Percentiles rank a stretch among this genome's conserved stretches.
These are phyloP conservation scores for Daucus carota DNA, from an alignment of 129 eudicot species.

Conservation along the genomic window DNA sequence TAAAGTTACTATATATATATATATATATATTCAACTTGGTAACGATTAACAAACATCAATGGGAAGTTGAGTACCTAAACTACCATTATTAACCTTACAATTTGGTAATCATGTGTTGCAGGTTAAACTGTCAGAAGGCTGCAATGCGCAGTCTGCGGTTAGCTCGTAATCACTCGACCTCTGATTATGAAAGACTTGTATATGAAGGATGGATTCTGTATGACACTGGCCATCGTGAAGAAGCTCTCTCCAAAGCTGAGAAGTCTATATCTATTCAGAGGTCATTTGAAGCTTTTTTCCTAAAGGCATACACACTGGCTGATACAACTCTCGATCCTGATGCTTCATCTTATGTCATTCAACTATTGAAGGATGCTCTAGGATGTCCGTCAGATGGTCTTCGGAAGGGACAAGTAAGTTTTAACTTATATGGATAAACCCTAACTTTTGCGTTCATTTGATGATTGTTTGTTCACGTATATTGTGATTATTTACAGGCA, in stretches of 20 bases:
- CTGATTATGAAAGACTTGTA: conserved; percentile 54
- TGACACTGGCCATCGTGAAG: conserved; percentile 68
- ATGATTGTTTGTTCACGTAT: conserved; percentile 5
- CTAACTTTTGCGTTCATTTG: not conserved
- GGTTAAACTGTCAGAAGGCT: conserved; percentile 74
- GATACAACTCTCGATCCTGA: conserved; percentile 55
- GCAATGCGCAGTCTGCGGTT: conserved; percentile 70
- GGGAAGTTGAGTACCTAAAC: not conserved
- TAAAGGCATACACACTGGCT: conserved; percentile 63
- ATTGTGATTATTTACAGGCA: conserved; percentile 38
- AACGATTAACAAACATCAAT: not conserved
- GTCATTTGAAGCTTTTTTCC: conserved; percentile 74
- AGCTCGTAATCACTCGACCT: conserved; percentile 51
- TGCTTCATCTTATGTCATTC: conserved; percentile 55
- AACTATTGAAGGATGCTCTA: conserved; percentile 66
- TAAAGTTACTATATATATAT: too few relatives aligned
- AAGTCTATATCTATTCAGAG: conserved; percentile 53
- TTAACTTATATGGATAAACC: not conserved
- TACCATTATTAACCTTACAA: not conserved
- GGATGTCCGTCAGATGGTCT: conserved; percentile 79
- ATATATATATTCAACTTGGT: too few relatives aligned
- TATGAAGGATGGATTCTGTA: conserved; percentile 81
- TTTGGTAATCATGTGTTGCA: conserved; percentile 16
- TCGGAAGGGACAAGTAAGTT: conserved; percentile 73
- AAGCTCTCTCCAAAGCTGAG: conserved; percentile 66